Conservation (phyloP, 306 rosid species). For the Citrullus amarus region DNA sequence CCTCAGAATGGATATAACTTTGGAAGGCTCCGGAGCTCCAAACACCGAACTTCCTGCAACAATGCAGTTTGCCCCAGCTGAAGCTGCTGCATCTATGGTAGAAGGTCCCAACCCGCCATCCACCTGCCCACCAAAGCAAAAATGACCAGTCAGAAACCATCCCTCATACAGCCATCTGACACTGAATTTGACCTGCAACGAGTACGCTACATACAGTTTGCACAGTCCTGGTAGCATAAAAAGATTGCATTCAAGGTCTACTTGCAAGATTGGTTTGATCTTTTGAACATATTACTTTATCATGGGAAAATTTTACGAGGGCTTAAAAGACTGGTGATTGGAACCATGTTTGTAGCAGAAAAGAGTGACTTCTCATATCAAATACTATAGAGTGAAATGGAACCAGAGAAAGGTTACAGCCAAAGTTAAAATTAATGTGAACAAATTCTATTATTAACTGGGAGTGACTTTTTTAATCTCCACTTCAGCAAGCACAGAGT, state of each 20-base stretch:
- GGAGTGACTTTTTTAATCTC: not conserved
- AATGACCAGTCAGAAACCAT: not conserved
- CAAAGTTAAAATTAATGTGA: not conserved
- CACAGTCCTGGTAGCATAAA: not conserved
- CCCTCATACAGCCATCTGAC: not conserved
- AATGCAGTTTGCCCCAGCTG: slow-evolving; percentile 88
- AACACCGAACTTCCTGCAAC: slow-evolving; percentile 98
- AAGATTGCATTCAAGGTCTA: not conserved
- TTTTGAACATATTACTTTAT: not conserved
- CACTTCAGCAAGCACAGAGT: not conserved
- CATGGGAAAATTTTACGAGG: not conserved
- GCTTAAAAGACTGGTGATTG: not conserved
- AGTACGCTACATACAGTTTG: not conserved
- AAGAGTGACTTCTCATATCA: not conserved
- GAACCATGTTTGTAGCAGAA: not conserved
- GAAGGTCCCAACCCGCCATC: slow-evolving; percentile 98
- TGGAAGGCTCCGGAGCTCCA: slow-evolving; percentile 74
- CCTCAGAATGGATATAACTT: slow-evolving; percentile 64
- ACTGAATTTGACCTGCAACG: not conserved
- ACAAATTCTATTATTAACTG: not conserved
- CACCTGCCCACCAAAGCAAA: slow-evolving; percentile 42
- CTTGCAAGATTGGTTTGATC: not conserved
- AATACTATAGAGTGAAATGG: not conserved
- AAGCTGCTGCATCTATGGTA: slow-evolving; percentile 61
- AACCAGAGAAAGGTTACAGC: not conserved